Evolutionary conservation across 352 stramenopile species (phyloP).

Genomic region (Globisporangium lucens): DNA sequence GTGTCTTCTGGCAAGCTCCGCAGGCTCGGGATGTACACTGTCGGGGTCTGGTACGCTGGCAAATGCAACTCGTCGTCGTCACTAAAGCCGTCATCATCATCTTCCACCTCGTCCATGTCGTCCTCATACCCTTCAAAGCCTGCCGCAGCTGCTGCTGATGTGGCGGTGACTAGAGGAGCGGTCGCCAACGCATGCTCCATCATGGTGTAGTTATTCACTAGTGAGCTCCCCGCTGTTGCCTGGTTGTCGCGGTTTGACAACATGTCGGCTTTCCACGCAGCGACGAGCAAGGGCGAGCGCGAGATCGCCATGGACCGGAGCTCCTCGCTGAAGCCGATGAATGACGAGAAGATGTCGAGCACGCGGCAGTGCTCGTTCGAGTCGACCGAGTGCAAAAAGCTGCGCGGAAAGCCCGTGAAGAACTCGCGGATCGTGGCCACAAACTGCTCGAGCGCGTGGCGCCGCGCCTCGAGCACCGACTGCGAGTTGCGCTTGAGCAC

Average conservation of each 20-base stretch:
- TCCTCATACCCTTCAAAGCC: background rate
- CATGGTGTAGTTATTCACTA: constrained; percentile 7
- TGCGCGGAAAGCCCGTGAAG: constrained; percentile 45
- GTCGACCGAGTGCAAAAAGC: constrained; percentile 46
- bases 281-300: constrained; percentile 18
- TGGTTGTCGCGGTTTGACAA: constrained; percentile 8
- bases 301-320: constrained; percentile 21
- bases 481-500: constrained; percentile 40
- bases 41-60: constrained; percentile 5
- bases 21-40: constrained; percentile 12
- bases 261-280: constrained; percentile 21
- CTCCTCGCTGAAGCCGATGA: constrained; percentile 43
- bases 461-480: constrained; percentile 33
- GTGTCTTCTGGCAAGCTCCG: background rate
- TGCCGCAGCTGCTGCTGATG: background rate
- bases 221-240: background rate
- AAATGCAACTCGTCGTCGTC: constrained; percentile 14
- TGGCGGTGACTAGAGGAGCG: background rate
- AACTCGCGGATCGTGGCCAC: constrained; percentile 39
- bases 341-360: constrained; percentile 33
- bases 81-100: constrained; percentile 10
- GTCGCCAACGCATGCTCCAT: background rate
- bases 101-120: background rate
- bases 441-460: constrained; percentile 49
- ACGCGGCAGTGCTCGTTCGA: constrained; percentile 39